Evolutionary conservation across 768 basidiomycete genomes (phyloP).

Genomic region (Pisolithus albus): DNA sequence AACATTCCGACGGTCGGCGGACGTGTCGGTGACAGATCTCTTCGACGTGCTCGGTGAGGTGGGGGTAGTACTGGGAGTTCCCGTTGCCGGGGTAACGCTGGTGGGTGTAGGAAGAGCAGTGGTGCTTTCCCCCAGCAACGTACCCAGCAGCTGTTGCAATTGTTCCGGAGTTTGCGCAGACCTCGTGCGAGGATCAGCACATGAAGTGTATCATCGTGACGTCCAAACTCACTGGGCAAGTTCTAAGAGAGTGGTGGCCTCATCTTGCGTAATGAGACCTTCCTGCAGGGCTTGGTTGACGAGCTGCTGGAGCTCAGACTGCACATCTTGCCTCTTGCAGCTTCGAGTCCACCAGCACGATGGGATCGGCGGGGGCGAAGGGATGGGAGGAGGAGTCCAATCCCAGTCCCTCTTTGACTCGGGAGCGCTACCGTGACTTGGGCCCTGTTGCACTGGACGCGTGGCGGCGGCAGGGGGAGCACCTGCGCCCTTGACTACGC

Average conservation of each 20-base stretch:
- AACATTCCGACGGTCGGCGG: too few relatives aligned
- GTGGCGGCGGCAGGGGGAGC: too few relatives aligned
- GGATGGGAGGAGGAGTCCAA: constrained; percentile 7
- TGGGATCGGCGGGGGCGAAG: constrained; percentile 7
- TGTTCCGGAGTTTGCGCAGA: not conserved
- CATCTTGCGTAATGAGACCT: constrained; percentile 2
- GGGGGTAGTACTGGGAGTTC: too few relatives aligned
- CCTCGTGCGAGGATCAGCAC: not conserved
- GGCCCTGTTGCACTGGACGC: too few relatives aligned
- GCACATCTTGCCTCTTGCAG: constrained; percentile 3
- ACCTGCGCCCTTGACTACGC: too few relatives aligned
- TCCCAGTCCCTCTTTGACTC: not conserved
- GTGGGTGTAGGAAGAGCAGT: not conserved
- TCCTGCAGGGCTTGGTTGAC: constrained; percentile 2
- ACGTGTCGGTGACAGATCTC: too few relatives aligned
- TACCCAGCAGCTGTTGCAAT: not conserved
- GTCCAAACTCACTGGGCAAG: constrained; percentile 1
- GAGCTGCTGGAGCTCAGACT: constrained; percentile 1
- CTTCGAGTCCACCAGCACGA: constrained; percentile 6
- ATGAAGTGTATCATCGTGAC: not conserved
- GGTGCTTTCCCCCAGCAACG: too few relatives aligned
- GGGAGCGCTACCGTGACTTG: too few relatives aligned
- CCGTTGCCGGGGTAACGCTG: too few relatives aligned
- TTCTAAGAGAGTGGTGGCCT: not conserved
- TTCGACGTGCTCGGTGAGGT: too few relatives aligned